Base-by-base conservation (phyloP, 805 yeast species). In the Kazachstania martiniae region DNA sequence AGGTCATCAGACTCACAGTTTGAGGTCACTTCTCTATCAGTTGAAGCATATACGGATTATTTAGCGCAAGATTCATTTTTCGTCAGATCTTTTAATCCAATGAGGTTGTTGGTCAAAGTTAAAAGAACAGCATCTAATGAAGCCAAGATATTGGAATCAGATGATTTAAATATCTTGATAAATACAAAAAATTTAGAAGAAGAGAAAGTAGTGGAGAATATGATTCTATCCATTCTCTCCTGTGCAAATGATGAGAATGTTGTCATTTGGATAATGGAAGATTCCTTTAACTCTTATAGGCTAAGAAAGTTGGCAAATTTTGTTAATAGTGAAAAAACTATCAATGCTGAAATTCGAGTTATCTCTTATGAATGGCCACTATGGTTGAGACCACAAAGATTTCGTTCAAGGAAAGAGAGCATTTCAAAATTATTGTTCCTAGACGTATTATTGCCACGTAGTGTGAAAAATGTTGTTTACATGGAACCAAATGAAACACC, bases 281-380 rank as follows among this genome's bases (percentile, higher is more conserved):
- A 16, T 77, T 86, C 25, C 59, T 72, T 18, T 17, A 22, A 42
- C 2, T 28, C 46, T 12, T 21, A 29, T 2, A 18, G 37, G 3
- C 74, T 87, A 47, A 75, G 70, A 49, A 48, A 59, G 18, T 68
- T 73, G 30, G 49, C 84, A n/a, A 81, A 84, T 7, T 15, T 12
- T 3, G 31, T 49, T 9, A 43, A 41, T 30, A 15, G 22, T 12
- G 24, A 39, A 13, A n/a, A 27, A 0, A 19, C 26, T 3, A 18
- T 37, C 4, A 30, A 27, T 23, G 44, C 39, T 1, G 27, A 23
- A 6, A 40, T 49, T 6, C 89, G 85, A 46, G 56, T 85, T 28
- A 64, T 91, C n/a, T 72, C 80, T 1, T 89, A 82, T 54, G 78
- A 80, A 40, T 89, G 98, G 98, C 98, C 98, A 10, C 54, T 63